Conservation (phyloP, 768 basidiomycete species). For the Rossbeevera mucosa region DNA sequence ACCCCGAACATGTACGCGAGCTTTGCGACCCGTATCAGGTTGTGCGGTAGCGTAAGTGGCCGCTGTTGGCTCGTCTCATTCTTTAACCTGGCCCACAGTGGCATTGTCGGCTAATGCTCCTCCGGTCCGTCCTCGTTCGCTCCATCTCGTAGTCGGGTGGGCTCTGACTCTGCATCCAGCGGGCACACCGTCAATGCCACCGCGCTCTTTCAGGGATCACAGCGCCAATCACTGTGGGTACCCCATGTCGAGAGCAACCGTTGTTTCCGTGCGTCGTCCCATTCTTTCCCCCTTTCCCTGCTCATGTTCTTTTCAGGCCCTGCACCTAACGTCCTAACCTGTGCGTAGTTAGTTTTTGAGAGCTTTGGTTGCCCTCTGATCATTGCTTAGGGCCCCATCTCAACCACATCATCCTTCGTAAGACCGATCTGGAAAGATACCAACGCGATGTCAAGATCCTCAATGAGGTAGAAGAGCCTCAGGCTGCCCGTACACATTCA, state of each 20-base stretch:
- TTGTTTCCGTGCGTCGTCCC: constrained; percentile 20
- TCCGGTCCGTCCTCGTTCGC: constrained; percentile 11
- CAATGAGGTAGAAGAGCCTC: background rate
- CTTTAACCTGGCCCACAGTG: constrained; percentile 9
- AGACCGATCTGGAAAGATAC: constrained; percentile 13
- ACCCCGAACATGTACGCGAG: constrained; percentile 41
- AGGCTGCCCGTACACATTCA: background rate
- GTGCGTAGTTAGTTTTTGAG: constrained; percentile 10
- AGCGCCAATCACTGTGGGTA: constrained; percentile 10
- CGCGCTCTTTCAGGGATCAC: background rate
- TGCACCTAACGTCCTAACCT: background rate
- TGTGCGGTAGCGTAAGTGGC: constrained; percentile 41
- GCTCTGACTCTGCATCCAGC: constrained; percentile 3
- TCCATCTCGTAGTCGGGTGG: background rate
- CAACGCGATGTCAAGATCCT: constrained; percentile 1
- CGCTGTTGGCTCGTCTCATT: background rate
- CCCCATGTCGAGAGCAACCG: constrained; percentile 20
- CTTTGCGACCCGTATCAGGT: constrained; percentile 42
- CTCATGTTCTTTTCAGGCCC: constrained; percentile 2
- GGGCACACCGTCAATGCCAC: constrained; percentile 9
- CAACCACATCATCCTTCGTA: constrained; percentile 13
- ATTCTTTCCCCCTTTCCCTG: background rate
- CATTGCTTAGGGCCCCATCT: constrained; percentile 18
- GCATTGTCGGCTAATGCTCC: constrained; percentile 15
- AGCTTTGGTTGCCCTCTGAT: background rate